Conservation (phyloP, 2,329 filamentous ascomycete species). For the Nemania diffusa region DNA sequence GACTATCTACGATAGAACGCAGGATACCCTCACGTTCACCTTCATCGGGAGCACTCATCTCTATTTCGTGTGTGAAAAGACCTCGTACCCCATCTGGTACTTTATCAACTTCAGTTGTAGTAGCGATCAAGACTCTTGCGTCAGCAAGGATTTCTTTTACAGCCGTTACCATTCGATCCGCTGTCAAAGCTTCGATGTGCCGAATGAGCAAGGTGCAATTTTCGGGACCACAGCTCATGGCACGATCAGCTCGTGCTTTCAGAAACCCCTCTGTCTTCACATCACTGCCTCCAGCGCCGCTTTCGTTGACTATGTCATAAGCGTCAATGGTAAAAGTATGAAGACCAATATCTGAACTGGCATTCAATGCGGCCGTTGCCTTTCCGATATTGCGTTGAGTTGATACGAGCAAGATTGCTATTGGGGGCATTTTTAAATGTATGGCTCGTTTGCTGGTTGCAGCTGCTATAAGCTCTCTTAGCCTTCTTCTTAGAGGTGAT, state of each 20-base stretch:
- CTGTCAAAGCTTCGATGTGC: slow-evolving; percentile 90
- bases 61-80: slow-evolving; percentile 93
- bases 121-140: slow-evolving; percentile 86
- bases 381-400: slow-evolving; percentile 96
- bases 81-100: slow-evolving; percentile 89
- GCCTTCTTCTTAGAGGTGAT: slow-evolving; percentile 71
- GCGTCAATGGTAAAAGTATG: slow-evolving; percentile 91
- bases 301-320: slow-evolving; percentile 94
- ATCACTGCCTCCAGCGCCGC: slow-evolving; percentile 84
- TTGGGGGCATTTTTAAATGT: slow-evolving; percentile 85
- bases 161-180: slow-evolving; percentile 87
- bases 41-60: slow-evolving; percentile 93
- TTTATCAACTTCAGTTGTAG: slow-evolving; percentile 94
- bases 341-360: slow-evolving; percentile 88
- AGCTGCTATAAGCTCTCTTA: slow-evolving; percentile 86
- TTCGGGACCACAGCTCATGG: slow-evolving; percentile 85
- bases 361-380: slow-evolving; percentile 77
- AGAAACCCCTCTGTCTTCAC: slow-evolving; percentile 94
- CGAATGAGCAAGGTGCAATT: slow-evolving; percentile 86
- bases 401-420: slow-evolving; percentile 88
- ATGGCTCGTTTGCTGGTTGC: slow-evolving; percentile 89
- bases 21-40: slow-evolving; percentile 90
- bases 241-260: slow-evolving; percentile 86
- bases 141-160: slow-evolving; percentile 86
- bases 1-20: slow-evolving; percentile 78